Base-by-base conservation (phyloP, 805 yeast genomes). In the Myxozyma udenii region DNA sequence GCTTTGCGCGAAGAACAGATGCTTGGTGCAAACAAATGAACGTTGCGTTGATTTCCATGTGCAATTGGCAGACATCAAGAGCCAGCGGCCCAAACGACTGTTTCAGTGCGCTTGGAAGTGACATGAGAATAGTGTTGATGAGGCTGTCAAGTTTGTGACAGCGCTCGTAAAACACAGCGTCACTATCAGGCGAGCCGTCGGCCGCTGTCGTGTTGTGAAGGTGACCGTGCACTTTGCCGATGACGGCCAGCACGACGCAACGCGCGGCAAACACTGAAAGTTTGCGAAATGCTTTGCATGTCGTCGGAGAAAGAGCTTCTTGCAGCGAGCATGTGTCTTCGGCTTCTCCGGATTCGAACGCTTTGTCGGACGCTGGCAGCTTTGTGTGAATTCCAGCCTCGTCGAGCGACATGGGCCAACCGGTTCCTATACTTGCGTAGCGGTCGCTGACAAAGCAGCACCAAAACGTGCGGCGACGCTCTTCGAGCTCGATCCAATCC, bases 381-480 rank as follows among this genome's bases (percentile, higher is more conserved):
- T 61, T 51, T 2, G 64, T 56, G 26, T 42, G 41, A 28, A 66
- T 55, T 25, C 56, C 62, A 16, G 44, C 41, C 22, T 50, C 53
- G 26, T 57, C 48, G 23, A 61, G 35, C 18, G 46, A 24, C 38
- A 51, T 44, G 4, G 68, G 67, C 62, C 66, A 58, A 3, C 64
- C 61, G n/a, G 68, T 61, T 7, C 62, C 68, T 1, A 59, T 46
- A 22, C 63, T 51, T 3, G 65, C 62, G 16, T 60, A 49, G 11
- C 63, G 51, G 30, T 65, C 68, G 39, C 54, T 46, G 30, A 55
- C 19, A 42, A 61, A 41, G 16, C 55, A 56, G 38, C 49, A 48
- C 69, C 68, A 66, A 38, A 66, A 62, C 37, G 68, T 61, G 11
- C 68, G 57, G 3, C 69, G 61, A 9, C 58, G 56, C 55, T 66